Evolutionary conservation across 148 eudicot genomes (phyloP).

Genomic region (Rhododendron simsii): DNA sequence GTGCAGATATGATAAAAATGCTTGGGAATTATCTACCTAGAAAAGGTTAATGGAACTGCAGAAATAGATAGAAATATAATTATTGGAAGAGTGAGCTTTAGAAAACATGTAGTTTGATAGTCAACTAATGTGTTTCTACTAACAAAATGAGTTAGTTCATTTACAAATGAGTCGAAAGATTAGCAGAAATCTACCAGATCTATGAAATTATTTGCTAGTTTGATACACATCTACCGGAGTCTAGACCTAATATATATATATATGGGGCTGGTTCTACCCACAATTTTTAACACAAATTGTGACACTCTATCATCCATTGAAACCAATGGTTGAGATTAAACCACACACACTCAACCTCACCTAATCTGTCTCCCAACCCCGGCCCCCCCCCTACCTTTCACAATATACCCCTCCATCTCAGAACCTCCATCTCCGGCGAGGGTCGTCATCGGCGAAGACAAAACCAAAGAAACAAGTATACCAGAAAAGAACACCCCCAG

Average conservation of each 20-base stretch:
- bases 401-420: too few species aligned
- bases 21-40: neutral
- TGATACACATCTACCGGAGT: neutral
- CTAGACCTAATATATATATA: neutral
- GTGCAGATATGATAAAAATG: neutral
- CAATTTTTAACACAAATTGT: too few species aligned
- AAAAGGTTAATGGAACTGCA: neutral
- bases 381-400: too few species aligned
- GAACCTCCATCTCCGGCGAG: too few species aligned
- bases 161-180: neutral
- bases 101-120: neutral
- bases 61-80: neutral
- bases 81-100: neutral
- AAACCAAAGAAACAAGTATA: too few species aligned
- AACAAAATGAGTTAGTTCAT: neutral
- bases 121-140: neutral
- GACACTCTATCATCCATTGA: too few species aligned
- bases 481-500: too few species aligned
- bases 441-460: too few species aligned
- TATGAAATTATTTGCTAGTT: neutral
- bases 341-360: too few species aligned
- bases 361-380: too few species aligned
- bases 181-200: neutral
- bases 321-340: too few species aligned
- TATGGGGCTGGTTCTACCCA: too few species aligned